Evolutionary conservation across 208 protist species (phyloP), one percentile per base, ranked within the genome.

Genomic region (Crithidia bombi): DNA sequence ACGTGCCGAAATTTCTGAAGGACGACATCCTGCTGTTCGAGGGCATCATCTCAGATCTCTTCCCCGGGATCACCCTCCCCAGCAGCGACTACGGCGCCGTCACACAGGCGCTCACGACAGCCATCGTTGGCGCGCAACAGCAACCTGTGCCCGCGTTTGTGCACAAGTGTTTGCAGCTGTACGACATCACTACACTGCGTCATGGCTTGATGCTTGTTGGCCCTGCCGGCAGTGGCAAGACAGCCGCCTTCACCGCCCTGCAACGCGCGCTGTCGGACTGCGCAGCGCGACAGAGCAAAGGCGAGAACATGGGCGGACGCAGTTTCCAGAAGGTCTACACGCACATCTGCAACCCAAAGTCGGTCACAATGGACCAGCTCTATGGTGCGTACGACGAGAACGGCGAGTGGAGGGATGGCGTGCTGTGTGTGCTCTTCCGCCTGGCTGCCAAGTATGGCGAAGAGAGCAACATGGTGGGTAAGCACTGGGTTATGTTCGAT

Each of bases 181-280:
- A 99, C 81, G 98, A 99, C 75, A 97, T 98, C 52, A 98, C 98
- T 10, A 95, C 97, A n/a, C 87, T 99, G 44, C 94, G 98, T 30
- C 98, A 99, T 82, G 98, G 98, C 28, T 84, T 99, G 33, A 99
- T 99, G 98, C 80, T 99, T 0, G 98, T 99, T 19, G 98, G 98
- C 33, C 96, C 93, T 19, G 89, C 98, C 33, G 98, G 98, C 54
- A 92, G 93, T 73, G 98, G 98, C 56, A 99, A 99, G 85, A 98
- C 97, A 35, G 85, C 75, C n/a, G 89, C 86, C 39, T 98, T 97
- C 73, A 86, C 92, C 1, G 73, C 90, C 12, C 78, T 98, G 32
- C 93, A 97, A 68, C 78, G 65, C 14, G 92, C 95, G 26, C 82
- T 98, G 32, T 89, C 84, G 23, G 69, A 84, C 25, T 95, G 92